Base-by-base conservation (phyloP, 31 red algal species). In the Odonthalia washingtoniensis region DNA sequence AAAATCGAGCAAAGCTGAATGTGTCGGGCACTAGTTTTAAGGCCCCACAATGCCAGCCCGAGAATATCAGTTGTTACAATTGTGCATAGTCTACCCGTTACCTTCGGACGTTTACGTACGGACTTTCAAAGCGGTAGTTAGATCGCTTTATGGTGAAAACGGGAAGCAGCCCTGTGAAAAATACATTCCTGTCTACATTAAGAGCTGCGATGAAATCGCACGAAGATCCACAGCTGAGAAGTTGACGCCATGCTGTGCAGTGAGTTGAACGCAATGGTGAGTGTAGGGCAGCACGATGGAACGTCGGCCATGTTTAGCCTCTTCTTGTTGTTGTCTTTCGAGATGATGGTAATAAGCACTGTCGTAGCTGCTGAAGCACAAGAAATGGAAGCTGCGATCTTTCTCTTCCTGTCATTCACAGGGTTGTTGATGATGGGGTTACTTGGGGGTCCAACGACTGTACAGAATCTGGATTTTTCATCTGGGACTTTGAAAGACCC, bases 21-120 rank as follows among this genome's bases (percentile, higher is more conserved):
- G 3, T 42, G 16, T 3, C 43, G 40, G 33, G 32, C 67, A 38
- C 46, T 64, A 14, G 43, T 36, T 42, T 72, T 75, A 16, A 86
- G 16, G 46, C 53, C 68, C 69, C 46, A 75, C 1, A 74, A 34
- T 5, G 21, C 69, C 24, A 86, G 49, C 30, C 46, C 70, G 3
- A 86, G 70, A 40, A 86, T 1, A 63, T 86, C 83, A 45, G 69
- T 32, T 70, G 66, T 34, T 34, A 12, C 34, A 21, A 70, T 12
- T 27, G 28, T 32, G 66, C 66, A 70, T 70, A 12, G 66, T 12
- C 66, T 9, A 21, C 16, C 66, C 9, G 66, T 32, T 28, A 12
- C 12, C 28, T 70, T 70, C 9, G 34, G 12, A 34, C 66, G 14
- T 27, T 37, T 28, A 9, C 66, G 28, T 70, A 70, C 12, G 66